phyloP scores from a whole-genome alignment of 257 asterid species.

The Lycium barbarum region DNA sequence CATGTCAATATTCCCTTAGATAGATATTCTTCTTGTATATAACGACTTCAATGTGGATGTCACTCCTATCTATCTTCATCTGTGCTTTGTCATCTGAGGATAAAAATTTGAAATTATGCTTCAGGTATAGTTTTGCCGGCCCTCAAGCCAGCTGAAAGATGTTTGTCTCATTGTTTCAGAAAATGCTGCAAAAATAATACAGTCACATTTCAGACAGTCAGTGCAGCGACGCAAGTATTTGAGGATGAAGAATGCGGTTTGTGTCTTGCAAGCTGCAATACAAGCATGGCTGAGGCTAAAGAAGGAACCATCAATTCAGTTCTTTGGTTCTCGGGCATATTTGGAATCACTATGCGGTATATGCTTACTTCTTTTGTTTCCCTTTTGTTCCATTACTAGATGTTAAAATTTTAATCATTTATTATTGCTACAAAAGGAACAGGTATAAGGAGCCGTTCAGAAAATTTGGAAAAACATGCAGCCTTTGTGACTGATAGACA shows the following conservation, averaged over 20 bases:
- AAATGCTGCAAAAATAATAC: slow-evolving; percentile 89
- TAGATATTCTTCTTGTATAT: neutral
- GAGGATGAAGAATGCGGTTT: slow-evolving; percentile 60
- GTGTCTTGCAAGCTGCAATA: slow-evolving; percentile 62
- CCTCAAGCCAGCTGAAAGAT: slow-evolving; percentile 29
- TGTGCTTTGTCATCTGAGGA: slow-evolving; percentile 18
- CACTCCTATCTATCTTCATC: neutral
- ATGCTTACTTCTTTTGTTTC: slow-evolving; percentile 29
- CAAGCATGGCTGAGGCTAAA: slow-evolving; percentile 68
- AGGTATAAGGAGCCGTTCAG: slow-evolving; percentile 43
- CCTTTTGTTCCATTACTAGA: slow-evolving; percentile 28
- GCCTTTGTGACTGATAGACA: slow-evolving; percentile 62
- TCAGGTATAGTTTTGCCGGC: neutral
- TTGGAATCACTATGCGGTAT: slow-evolving; percentile 47
- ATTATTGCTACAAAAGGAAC: slow-evolving; percentile 7
- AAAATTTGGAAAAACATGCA: slow-evolving; percentile 42
- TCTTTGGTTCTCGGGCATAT: slow-evolving; percentile 42
- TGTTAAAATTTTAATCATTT: neutral
- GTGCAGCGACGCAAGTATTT: slow-evolving; percentile 53
- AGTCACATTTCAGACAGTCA: slow-evolving; percentile 68
- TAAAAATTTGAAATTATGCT: neutral
- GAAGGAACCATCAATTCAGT: slow-evolving; percentile 42
- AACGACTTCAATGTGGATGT: neutral
- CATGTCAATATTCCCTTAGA: neutral
- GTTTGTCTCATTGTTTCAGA: slow-evolving; percentile 52